Conservation (phyloP, 441 rosid genomes). For the Erodium chrysanthum region DNA sequence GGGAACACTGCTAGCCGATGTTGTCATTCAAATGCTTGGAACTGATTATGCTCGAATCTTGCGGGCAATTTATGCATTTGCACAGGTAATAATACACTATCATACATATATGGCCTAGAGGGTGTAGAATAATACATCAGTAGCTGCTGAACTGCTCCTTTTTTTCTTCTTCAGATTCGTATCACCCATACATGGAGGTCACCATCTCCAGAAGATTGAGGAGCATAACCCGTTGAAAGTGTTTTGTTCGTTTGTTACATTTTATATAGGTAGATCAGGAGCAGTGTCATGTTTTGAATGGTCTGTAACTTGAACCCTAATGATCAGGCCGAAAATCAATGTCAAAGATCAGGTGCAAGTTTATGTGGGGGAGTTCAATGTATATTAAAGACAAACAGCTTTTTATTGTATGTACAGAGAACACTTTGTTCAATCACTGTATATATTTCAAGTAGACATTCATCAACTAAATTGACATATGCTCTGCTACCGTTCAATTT, state of each 20-base stretch:
- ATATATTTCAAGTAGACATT: not conserved
- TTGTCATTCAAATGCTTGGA: conserved; percentile 95
- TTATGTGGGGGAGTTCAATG: not conserved
- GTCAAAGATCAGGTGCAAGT: not conserved
- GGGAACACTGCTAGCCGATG: conserved; percentile 89
- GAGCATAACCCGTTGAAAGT: conserved; percentile 5
- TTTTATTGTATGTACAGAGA: not conserved
- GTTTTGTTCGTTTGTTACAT: not conserved
- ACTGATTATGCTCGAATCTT: conserved; percentile 90
- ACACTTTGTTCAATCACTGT: not conserved
- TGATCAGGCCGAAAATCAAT: no score
- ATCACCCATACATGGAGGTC: conserved; percentile 52
- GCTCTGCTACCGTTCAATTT: no score
- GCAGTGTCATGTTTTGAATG: no score
- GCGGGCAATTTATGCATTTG: conserved; percentile 83
- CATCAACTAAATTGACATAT: not conserved
- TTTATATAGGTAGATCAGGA: not conserved
- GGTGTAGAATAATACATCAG: not conserved
- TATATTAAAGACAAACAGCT: not conserved
- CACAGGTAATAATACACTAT: conserved; percentile 49
- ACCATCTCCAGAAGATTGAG: conserved; percentile 26
- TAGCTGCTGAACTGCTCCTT: not conserved
- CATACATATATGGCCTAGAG: not conserved
- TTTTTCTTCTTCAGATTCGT: conserved; percentile 46
- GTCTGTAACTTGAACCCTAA: no score